Evolutionary conservation across 129 eudicot genomes (phyloP).

Genomic region (Flaveria brownii): DNA sequence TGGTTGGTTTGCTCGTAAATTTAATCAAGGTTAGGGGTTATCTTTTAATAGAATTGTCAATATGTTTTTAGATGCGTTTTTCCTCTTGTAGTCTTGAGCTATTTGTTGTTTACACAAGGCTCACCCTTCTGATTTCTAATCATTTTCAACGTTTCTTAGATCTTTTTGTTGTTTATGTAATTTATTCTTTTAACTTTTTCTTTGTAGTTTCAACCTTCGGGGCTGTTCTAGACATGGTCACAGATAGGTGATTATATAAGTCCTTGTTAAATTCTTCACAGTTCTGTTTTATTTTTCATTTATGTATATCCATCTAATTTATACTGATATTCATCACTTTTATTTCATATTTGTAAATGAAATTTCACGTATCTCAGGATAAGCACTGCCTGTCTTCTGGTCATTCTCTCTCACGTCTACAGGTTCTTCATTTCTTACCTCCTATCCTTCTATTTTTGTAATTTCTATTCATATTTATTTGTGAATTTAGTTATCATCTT

Average conservation of each 20-base stretch:
- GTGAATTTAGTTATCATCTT: slow-evolving; percentile 2
- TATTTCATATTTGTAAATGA: slow-evolving; percentile 15
- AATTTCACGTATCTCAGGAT: slow-evolving; percentile 57
- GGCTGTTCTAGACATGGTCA: slow-evolving; percentile 98
- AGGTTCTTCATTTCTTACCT: slow-evolving; percentile 35
- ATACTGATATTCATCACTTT: slow-evolving; percentile 13
- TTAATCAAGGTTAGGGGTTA: slow-evolving; percentile 77
- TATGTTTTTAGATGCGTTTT: background rate
- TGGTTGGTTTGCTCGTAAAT: slow-evolving; percentile 98
- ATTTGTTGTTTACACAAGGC: background rate
- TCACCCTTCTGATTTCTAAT: background rate
- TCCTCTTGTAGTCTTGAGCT: background rate
- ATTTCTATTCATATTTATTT: background rate
- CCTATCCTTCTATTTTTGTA: background rate
- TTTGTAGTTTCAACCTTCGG: slow-evolving; percentile 84
- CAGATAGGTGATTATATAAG: slow-evolving; percentile 61
- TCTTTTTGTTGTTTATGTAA: background rate
- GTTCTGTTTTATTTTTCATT: background rate
- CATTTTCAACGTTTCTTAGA: background rate
- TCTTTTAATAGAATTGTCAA: background rate
- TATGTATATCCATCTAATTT: slow-evolving; percentile 13
- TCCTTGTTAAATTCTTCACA: background rate
- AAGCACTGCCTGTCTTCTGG: slow-evolving; percentile 93
- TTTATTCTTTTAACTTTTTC: slow-evolving; percentile 10
- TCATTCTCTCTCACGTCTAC: slow-evolving; percentile 88